These are phyloP conservation scores for Boletus rufocinnamomeus DNA, from an alignment of 768 basidiomycete species.

Conservation along the genomic window DNA sequence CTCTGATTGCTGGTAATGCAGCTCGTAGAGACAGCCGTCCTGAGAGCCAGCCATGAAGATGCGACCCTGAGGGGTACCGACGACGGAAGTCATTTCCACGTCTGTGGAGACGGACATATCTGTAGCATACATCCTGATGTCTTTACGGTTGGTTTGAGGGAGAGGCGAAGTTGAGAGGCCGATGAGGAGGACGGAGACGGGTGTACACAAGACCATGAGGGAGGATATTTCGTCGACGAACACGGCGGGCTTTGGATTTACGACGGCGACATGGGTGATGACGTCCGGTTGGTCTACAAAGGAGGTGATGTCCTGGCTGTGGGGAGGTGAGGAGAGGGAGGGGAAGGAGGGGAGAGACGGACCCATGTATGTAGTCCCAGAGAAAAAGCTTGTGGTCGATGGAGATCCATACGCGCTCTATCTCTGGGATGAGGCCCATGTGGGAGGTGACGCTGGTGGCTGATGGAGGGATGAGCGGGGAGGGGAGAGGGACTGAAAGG, in stretches of 20 bases:
- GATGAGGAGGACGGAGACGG: slow-evolving; percentile 78
- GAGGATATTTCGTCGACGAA: slow-evolving; percentile 93
- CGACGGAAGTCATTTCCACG: slow-evolving; percentile 83
- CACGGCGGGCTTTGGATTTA: slow-evolving; percentile 80
- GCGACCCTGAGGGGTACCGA: slow-evolving; percentile 77
- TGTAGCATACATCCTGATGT: slow-evolving; percentile 88
- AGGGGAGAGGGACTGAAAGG: not conserved
- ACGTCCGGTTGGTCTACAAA: slow-evolving; percentile 89
- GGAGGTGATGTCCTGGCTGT: slow-evolving; percentile 87
- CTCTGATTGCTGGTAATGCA: slow-evolving; percentile 88
- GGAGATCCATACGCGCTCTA: slow-evolving; percentile 94
- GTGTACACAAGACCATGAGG: slow-evolving; percentile 89
- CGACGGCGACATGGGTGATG: slow-evolving; percentile 86
- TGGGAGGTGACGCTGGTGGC: slow-evolving; percentile 71
- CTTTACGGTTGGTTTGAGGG: slow-evolving; percentile 52
- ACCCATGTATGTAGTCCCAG: slow-evolving; percentile 98
- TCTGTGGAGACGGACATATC: slow-evolving; percentile 79
- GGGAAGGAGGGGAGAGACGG: slow-evolving; percentile 30
- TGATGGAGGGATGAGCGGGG: slow-evolving; percentile 34
- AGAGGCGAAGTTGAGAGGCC: slow-evolving; percentile 64
- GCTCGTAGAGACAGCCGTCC: slow-evolving; percentile 88
- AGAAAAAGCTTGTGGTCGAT: slow-evolving; percentile 92
- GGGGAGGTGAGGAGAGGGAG: slow-evolving; percentile 8
- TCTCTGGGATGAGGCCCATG: slow-evolving; percentile 91
- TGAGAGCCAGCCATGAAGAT: slow-evolving; percentile 89